These are phyloP conservation scores for Dictyophora rubrovolvata DNA, from an alignment of 768 basidiomycete genomes.

Conservation along the genomic window DNA sequence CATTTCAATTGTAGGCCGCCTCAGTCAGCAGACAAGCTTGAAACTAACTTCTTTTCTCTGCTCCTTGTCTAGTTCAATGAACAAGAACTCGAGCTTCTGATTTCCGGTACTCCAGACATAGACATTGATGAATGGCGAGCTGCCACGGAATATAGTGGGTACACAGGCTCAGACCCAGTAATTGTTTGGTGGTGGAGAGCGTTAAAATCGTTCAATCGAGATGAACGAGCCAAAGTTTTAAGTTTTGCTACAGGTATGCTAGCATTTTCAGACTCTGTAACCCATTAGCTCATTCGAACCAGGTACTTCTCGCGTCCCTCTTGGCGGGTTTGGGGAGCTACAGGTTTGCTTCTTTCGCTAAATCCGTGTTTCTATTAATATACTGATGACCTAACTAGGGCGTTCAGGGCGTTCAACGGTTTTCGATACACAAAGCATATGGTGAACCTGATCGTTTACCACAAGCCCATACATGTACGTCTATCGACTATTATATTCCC, in stretches of 20 bases:
- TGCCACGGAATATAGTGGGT: conserved; percentile 85
- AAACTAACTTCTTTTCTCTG: not conserved
- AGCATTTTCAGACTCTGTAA: not conserved
- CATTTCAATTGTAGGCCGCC: conserved; percentile 68
- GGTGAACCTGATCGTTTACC: conserved; percentile 76
- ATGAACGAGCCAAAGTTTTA: conserved; percentile 92
- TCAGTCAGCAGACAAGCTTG: not conserved
- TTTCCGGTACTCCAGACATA: conserved; percentile 96
- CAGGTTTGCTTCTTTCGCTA: conserved; percentile 31
- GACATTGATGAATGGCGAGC: conserved; percentile 97
- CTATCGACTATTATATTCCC: not conserved
- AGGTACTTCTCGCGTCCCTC: conserved; percentile 83
- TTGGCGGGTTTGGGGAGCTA: conserved; percentile 91
- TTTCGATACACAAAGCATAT: conserved; percentile 93
- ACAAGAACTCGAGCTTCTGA: conserved; percentile 86
- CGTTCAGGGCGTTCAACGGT: conserved; percentile 86
- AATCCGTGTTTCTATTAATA: not conserved
- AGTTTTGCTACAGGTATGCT: conserved; percentile 73
- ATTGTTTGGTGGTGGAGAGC: conserved; percentile 99
- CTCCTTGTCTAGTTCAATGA: conserved; percentile 66
- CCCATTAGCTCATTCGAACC: not conserved
- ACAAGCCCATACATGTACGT: conserved; percentile 78
- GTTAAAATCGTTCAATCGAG: conserved; percentile 92
- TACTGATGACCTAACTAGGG: conserved; percentile 33
- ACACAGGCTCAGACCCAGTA: conserved; percentile 82